Base-by-base conservation (phyloP, 2,329 filamentous ascomycete species). In the Chrysoporthe cubensis region DNA sequence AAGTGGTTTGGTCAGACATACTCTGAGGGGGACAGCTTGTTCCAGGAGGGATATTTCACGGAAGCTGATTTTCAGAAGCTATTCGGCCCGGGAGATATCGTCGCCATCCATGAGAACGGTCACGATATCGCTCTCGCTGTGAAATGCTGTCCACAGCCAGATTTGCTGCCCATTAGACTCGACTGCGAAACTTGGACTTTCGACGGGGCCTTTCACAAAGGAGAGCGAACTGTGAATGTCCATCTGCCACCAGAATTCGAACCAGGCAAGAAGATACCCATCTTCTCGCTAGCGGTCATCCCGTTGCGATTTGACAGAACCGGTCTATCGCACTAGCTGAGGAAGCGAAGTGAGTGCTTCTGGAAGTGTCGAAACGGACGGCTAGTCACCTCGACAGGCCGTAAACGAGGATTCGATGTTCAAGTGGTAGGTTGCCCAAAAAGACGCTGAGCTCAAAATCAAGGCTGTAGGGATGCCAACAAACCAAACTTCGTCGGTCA, bases 61-160 rank as follows among this genome's bases (percentile, higher is more conserved):
- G 56, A 58, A n/a, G 56, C 34, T 14, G 34, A 40, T n/a, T 58
- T 58, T 14, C 56, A 37, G 34, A 58, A 58, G 56, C 37, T 58
- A 4, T 58, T 40, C n/a, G 56, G 34, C 9, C 56, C 56, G 9
- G 56, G 56, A 42, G 37, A 58, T 58, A 16, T 58, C 4, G 34
- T 58, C 18, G 16, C n/a, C 2, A 11, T n/a, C 37, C 56, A 42
- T 11, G 16, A 58, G 16, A 58, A 58, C 37, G 56, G 56, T 6
- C 56, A 58, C 34, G 34, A 58, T 16, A 21, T n/a, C n/a, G 56
- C 37, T 2, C 37, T 58, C 11, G n/a, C 16, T 9, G 34, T 57
- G 4, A 58, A 11, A 42, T 16, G 11, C 37, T 58, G 34, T 42
- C 56, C 56, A 42, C 32, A 4, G 9, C 56, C 34, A 11, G 11